Evolutionary conservation across 2,329 filamentous ascomycete species (phyloP), one percentile per base, ranked within the genome.

Genomic region (Monosporascus sp.): DNA sequence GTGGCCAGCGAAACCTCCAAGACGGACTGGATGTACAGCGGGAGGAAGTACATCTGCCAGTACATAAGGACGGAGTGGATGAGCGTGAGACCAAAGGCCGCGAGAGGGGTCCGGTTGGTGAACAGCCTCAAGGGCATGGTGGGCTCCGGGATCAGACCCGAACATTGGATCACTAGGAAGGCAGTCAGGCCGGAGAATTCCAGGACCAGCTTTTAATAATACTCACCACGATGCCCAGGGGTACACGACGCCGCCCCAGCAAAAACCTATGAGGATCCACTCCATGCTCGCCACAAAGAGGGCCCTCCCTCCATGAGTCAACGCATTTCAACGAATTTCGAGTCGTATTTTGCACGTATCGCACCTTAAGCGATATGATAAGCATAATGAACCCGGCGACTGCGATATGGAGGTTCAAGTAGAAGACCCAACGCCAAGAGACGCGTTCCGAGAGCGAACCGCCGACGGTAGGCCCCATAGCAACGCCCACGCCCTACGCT

Each of bases 71-170:
- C 53, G 8, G 60, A 61, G 37, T 70, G 65, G 2, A 75, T 45
- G 46, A 73, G 70, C 3, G 65, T 69, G 8, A 67, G 49, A 2
- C 60, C 48, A 44, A 68, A 70, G 3, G 58, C 64, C 2, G 62
- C 53, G 1, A 54, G 40, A 0, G 55, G 63, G 2, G 73, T 77
- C 5, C 70, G 65, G 56, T 74, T 77, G 1, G 58, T 59, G 64
- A 79, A 78, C n/a, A 78, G 62, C 8, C 64, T 61, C 2, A 68
- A 63, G 0, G 75, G 75, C 54, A 78, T 71, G 38, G 70, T 68
- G 1, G 65, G 50, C 28, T 56, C 6, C 51, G 55, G 1, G 22
- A n/a, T 31, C 17, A 14, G 18, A 14, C 46, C 22, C n/a, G 46
- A 48, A 31, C 17, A 31, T 20, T 7, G 46, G 20, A 18, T 24